Base-by-base conservation (phyloP, 495 filamentous ascomycete genomes). In the Sordaria brevicollis region DNA sequence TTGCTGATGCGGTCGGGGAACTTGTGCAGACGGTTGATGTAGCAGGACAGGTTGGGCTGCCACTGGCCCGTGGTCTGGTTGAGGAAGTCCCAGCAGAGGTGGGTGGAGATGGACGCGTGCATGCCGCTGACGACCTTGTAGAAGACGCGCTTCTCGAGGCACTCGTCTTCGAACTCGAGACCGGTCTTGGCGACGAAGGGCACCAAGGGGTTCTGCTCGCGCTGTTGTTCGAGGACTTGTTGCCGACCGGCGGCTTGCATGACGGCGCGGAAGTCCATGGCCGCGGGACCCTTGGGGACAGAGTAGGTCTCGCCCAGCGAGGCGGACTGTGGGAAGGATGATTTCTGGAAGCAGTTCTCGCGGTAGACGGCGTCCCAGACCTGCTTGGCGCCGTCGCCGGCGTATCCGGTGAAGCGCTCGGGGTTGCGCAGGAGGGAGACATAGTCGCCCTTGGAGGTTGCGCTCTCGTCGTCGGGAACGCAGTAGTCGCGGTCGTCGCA, bases 401-500 rank as follows among this genome's bases (percentile, higher is more conserved):
- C 85, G 74, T 97, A 99, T 35, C 95, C 95, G 1, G 95, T 99
- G 78, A 95, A 99, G 35, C 95, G 86, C 75, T 99, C 95, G 25
- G 94, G 94, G 73, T 99, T 99, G 74, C 93, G 92, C 39, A 94
- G 85, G 71, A 99, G 83, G 76, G 91, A 94, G 74, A 99, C 95
- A 76, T 99, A 99, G 83, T 97, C 96, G 11, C 95, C 95, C 80
- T 96, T 97, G 6, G 87, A 89, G 39, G 85, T 86, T 4, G 92
- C 89, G 69, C 90, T 90, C 81, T 97, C 93, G 77, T 99, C 95
- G 73, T 99, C 95, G 1, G 94, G 94, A 7, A 98, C 87, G 83
- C 95, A 99, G 79, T 98, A 99, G 76, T 99, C 95, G 35, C 94
- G 86, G 68, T 98, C 93, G 80, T 99, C 95, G 72, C 95, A 97